Percentiles rank a stretch among this genome's conserved stretches.
phyloP scores from a whole-genome alignment of 768 basidiomycete species.

The Filobasidium floriforme region DNA sequence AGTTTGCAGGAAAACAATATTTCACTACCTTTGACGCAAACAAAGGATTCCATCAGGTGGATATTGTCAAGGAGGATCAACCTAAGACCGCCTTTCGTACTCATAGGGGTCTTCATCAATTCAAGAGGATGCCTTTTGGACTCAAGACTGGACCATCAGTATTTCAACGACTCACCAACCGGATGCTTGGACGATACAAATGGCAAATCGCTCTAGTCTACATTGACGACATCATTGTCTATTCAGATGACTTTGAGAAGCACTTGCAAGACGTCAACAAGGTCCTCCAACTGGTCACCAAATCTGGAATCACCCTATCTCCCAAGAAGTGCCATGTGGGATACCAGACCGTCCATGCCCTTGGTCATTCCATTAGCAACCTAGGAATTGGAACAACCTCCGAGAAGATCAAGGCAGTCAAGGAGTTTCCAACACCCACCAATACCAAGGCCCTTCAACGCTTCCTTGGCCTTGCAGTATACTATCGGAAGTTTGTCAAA shows the following conservation, averaged over 20 bases:
- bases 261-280: too few species aligned
- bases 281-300: too few species aligned
- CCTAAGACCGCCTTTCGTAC: conserved; percentile 17
- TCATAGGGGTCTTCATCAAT: too few species aligned
- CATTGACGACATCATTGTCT: too few species aligned
- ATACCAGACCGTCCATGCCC: conserved; percentile 14
- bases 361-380: conserved; percentile 15
- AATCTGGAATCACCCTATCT: too few species aligned
- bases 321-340: too few species aligned
- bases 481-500: too few species aligned
- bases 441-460: conserved; percentile 23
- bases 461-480: conserved; percentile 29
- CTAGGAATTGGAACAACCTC: conserved; percentile 12
- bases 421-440: conserved; percentile 28
- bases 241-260: too few species aligned
- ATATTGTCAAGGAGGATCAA: conserved; percentile 10
- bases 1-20: too few species aligned
- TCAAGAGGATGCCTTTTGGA: conserved; percentile 18
- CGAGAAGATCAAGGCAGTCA: conserved; percentile 10
- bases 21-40: too few species aligned
- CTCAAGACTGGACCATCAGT: conserved; percentile 13
- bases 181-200: not conserved
- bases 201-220: too few species aligned
- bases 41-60: conserved; percentile 16
- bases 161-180: conserved; percentile 16